Conservation (phyloP, 106 monocot species). For the Iris macrosiphon region DNA sequence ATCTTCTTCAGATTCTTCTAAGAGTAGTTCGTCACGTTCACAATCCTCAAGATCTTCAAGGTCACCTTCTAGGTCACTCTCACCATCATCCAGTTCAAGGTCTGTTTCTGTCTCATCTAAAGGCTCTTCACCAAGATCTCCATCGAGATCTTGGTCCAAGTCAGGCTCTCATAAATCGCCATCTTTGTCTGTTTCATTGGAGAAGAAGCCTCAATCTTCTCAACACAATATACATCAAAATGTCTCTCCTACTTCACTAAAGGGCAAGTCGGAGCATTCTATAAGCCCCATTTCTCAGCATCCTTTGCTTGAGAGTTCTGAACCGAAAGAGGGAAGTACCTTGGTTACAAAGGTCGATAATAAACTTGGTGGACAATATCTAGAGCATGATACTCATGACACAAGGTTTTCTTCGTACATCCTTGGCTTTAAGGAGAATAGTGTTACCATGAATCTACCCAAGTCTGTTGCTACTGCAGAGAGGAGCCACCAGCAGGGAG, state of each 20-base stretch:
- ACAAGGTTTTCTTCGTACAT: not conserved
- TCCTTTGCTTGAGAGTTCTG: slow-evolving; percentile 1
- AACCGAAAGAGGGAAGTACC: slow-evolving; percentile 14
- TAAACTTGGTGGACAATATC: slow-evolving; percentile 12
- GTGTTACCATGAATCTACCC: not conserved
- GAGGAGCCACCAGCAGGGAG: slow-evolving; percentile 2
- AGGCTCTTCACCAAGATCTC: slow-evolving; percentile 20
- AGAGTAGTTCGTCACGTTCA: slow-evolving; percentile 20
- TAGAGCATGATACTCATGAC: slow-evolving; percentile 3
- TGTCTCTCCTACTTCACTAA: not conserved
- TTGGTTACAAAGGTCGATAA: slow-evolving; percentile 8
- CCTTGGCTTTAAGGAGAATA: not conserved
- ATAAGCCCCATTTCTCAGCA: slow-evolving; percentile 1
- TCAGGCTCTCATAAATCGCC: slow-evolving; percentile 9
- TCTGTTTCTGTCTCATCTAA: slow-evolving; percentile 19
- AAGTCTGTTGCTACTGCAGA: slow-evolving; percentile 14
- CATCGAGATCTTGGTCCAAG: slow-evolving; percentile 26
- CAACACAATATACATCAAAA: slow-evolving; percentile 7
- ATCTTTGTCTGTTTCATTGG: slow-evolving; percentile 40
- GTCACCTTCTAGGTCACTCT: slow-evolving; percentile 24
- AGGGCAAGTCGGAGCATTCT: slow-evolving; percentile 9
- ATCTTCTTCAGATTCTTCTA: slow-evolving; percentile 33
- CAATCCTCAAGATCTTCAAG: slow-evolving; percentile 22
- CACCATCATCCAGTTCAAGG: slow-evolving; percentile 24
- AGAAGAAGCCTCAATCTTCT: slow-evolving; percentile 18